Base-by-base conservation (phyloP, 2,329 filamentous ascomycete species). In the Clonostachys solani region DNA sequence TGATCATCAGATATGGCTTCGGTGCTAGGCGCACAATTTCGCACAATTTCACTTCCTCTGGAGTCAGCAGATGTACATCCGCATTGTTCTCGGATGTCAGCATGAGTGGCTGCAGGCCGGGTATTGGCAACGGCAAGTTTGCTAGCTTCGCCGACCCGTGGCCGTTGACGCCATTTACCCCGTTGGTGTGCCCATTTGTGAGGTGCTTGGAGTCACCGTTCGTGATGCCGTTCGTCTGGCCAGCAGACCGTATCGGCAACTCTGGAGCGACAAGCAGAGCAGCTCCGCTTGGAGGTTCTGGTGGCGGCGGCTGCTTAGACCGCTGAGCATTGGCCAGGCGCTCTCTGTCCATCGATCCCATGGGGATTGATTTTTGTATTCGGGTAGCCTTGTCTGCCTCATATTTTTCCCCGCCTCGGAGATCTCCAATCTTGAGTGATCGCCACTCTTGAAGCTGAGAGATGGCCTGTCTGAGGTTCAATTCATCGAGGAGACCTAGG, bases 1-100 rank as follows among this genome's bases (percentile, higher is more conserved):
- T 99, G 67, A 97, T 90, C 60, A 90, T 90, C 6, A 96, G 69
- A 64, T 96, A 99, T 2, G 94, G 89, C 71, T 99, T 99, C 1
- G 94, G 94, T 65, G 94, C 87, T 45, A 99, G 71, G 40, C 91
- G 82, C 13, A 95, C 78, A 38, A 87, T 78, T 56, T 89, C 88
- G 70, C 94, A 99, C 1, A 99, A 72, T 59, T 95, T 89, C 5
- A 82, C 74, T 65, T 99, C 94, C 54, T 95, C 90, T 1, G 84
- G 78, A 1, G 87, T 89, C 40, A 99, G 73, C 0, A 99, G 80
- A 58, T 97, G 94, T 29, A 92, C 68, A 62, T 97, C 94, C 1
- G 87, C 79, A 1, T 88, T 84, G 35, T 83, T 87, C 47, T 95
- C 88, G 55, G 86, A 84, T 48, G 81, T 84, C 49, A 95, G 75